Evolutionary conservation across 495 filamentous ascomycete genomes (phyloP).

Genomic region (Haplographium delicatum): DNA sequence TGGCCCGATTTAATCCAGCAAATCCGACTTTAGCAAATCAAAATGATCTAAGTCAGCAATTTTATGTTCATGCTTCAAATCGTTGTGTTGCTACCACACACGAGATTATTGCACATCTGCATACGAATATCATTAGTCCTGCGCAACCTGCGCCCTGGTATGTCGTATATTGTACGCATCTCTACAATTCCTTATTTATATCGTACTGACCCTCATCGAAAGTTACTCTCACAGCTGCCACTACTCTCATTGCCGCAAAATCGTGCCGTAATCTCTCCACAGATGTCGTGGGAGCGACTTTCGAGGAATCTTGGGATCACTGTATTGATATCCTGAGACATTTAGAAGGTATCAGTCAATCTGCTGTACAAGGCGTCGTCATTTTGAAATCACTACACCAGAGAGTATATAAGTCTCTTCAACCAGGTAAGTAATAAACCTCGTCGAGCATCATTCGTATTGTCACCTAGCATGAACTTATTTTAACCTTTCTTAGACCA

Average conservation of each 20-base stretch:
- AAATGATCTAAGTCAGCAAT: no score
- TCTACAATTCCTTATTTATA: not conserved
- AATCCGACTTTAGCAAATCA: no score
- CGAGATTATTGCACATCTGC: not conserved
- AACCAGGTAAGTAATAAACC: no score
- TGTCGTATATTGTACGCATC: slow-evolving; percentile 1
- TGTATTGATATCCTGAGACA: not conserved
- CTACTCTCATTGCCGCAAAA: not conserved
- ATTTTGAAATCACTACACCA: no score
- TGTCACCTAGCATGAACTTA: no score
- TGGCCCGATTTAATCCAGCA: no score
- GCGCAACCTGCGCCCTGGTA: not conserved
- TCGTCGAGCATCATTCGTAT: no score
- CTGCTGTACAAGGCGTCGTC: no score
- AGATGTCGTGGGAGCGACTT: not conserved
- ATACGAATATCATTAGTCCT: not conserved
- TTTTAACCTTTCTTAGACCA: no score
- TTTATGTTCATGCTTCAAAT: no score
- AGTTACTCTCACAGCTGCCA: slow-evolving; percentile 2
- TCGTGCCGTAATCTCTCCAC: not conserved
- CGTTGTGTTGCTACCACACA: not conserved
- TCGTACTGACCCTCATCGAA: not conserved
- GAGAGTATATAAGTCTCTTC: no score
- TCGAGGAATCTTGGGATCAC: not conserved
- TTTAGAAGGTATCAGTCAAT: no score